Evolutionary conservation across 2,329 filamentous ascomycete species (phyloP), one percentile per base, ranked within the genome.

Genomic region (Waltergamsia citrina): DNA sequence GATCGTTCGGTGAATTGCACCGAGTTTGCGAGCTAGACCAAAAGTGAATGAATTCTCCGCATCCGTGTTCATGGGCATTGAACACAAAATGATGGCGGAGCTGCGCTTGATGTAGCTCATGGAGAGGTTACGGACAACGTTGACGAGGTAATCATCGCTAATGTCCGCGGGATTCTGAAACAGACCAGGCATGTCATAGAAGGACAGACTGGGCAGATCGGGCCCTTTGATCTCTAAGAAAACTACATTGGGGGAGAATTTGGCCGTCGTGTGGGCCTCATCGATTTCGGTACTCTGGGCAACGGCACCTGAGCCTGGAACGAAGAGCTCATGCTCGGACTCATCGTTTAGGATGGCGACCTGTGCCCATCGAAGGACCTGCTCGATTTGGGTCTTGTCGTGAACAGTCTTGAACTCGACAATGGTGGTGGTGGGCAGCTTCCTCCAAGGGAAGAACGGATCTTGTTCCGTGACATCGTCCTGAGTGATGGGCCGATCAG

Each of bases 111-210:
- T 78, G 43, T 93, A 93, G 1, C 76, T 64, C 3, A 64, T 67
- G 0, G 85, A 78, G 0, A 94, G 51, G 14, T 82, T 81, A 33
- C 77, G 67, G 0, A 94, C 81, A 0, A 92, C 74, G 0, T 69
- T 63, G 10, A 88, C 80, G 0, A 90, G 61, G 37, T 83, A 83
- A 8, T 71, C 65, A 12, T 88, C 77, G 3, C 73, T 63, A 7
- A 71, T 70, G 7, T 76, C 65, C 3, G 76, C 73, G 0, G 79
- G 70, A 7, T 80, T 80, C 15, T 78, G 75, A 40, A 94, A 90
- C 0, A 93, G 76, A 0, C 87, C 87, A 0, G 87, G 87, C 1
- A 94, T 66, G 40, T 94, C 87, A 40, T 85, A 90, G 45, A 94
- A 93, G 0, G 81, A 85, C 0, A 94, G 52, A 6, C 85, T 77